These are phyloP conservation scores for Syncephalastrum monosporum DNA, from an alignment of 371 early-diverging fungal genomes.

Conservation along the genomic window DNA sequence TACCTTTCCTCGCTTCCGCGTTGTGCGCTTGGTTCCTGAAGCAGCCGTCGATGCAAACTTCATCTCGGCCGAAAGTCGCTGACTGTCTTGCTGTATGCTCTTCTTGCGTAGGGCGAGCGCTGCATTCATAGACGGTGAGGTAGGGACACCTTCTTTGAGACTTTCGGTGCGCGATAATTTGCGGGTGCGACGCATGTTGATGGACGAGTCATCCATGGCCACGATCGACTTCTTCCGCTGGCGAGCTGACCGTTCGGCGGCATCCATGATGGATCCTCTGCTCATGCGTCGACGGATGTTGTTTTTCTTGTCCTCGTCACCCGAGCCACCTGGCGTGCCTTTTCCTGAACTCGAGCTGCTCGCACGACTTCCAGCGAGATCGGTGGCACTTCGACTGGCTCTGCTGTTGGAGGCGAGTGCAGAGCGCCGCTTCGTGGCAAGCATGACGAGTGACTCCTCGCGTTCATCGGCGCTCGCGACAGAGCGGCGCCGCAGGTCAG, in stretches of 20 bases:
- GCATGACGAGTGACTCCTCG: slow-evolving; percentile 15
- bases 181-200: slow-evolving; percentile 10
- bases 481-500: slow-evolving; percentile 31
- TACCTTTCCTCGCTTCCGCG: slow-evolving; percentile 48
- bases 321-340: slow-evolving; percentile 9
- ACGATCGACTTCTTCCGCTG: slow-evolving; percentile 20
- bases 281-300: slow-evolving; percentile 11
- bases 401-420: slow-evolving; percentile 11
- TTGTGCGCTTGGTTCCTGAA: slow-evolving; percentile 2
- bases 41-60: not conserved
- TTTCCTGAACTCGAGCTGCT: slow-evolving; percentile 13
- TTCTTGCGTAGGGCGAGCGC: slow-evolving; percentile 27
- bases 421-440: slow-evolving; percentile 20
- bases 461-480: slow-evolving; percentile 15
- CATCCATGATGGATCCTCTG: slow-evolving; percentile 4
- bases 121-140: slow-evolving; percentile 27
- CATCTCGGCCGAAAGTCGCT: too few relatives aligned
- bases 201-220: slow-evolving; percentile 14
- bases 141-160: slow-evolving; percentile 42
- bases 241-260: slow-evolving; percentile 1
- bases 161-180: slow-evolving; percentile 38
- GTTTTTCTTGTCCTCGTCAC: slow-evolving; percentile 15
- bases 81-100: slow-evolving; percentile 8
- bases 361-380: slow-evolving; percentile 9
- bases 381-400: slow-evolving; percentile 6